A percentile compares a stretch with the other conserved stretches of the same genome.
phyloP scores from a whole-genome alignment of 208 protist genomes.

The Wallacemonas sp. region DNA sequence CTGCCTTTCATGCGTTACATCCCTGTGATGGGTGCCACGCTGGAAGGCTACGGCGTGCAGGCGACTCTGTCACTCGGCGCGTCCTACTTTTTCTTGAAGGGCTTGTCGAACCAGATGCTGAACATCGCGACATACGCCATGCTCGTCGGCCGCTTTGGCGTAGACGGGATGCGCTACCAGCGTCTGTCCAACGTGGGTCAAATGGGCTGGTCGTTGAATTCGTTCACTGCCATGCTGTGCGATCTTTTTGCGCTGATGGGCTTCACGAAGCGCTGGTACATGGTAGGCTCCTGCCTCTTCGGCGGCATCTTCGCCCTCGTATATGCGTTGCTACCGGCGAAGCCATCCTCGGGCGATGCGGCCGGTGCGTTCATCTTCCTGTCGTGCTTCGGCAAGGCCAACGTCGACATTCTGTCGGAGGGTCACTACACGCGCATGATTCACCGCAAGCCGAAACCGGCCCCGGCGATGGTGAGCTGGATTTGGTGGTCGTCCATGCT shows the following conservation, averaged over 20 bases:
- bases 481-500: conserved; percentile 33
- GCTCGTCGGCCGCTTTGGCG: conserved; percentile 29
- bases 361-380: conserved; percentile 33
- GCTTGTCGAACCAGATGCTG: conserved; percentile 29
- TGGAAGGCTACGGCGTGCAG: conserved; percentile 30
- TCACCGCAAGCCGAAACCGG: conserved; percentile 17
- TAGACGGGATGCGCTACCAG: conserved; percentile 21
- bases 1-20: conserved; percentile 21
- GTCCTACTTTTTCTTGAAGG: conserved; percentile 36
- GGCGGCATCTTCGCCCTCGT: conserved; percentile 22
- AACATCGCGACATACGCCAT: conserved; percentile 23
- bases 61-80: conserved; percentile 21
- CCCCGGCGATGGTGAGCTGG: conserved; percentile 29
- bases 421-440: conserved; percentile 46
- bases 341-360: conserved; percentile 15
- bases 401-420: conserved; percentile 45
- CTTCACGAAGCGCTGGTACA: conserved; percentile 52
- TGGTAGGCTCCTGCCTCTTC: conserved; percentile 24
- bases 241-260: conserved; percentile 34
- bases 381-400: conserved; percentile 26
- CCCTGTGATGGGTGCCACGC: conserved; percentile 22
- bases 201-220: conserved; percentile 53
- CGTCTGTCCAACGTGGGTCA: conserved; percentile 20
- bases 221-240: conserved; percentile 31
- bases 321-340: conserved; percentile 27